Evolutionary conservation across 140 eudicot genomes (phyloP), one percentile per base, ranked within the genome.

Genomic region (Oenanthe javanica): DNA sequence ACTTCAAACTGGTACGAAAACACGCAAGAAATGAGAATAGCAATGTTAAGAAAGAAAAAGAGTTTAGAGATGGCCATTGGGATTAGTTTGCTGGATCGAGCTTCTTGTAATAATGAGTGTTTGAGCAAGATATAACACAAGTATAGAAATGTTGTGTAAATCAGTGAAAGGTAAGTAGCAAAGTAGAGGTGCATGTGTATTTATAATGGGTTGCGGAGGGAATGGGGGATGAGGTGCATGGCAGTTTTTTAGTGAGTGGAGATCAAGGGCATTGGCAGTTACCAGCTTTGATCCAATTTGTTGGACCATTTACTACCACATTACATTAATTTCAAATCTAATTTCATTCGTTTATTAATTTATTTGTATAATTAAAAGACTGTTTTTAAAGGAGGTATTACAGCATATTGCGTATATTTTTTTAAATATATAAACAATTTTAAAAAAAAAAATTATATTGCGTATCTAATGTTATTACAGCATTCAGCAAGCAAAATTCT

Each of bases 1-100:
- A 90, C 91, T 54, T 83, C 72, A 9, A 84, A 90, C 76, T 82
- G 86, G 52, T 42, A 75, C 38, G 83, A 80, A 13, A 83, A 83
- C 0, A 59, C 89, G 25, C 43, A 40, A 18, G 45, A 40, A 27
- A 81, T 12, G 21, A 71, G 27, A 6, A 73, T 13, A 42, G 16
- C 16, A 61, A 70, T 55, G 67, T 45, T 27, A 21, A 75, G 59
- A 49, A 67, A 38, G 46, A 77, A 46, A 42, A 42, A 0, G 43
- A 47, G 55, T 81, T 80, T 80, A 57, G 52, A 82, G 61, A 81
- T 54, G 23, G 85, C 85, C 90, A 87, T 87, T 81, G 19, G 61
- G 36, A 9, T 15, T 0, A 1, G 46, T 31, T 1, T 23, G 42
- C 18, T 70, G 9, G 73, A 67, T 43, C 43, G 31, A 27, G 7